Evolutionary conservation across 768 basidiomycete genomes (phyloP), one percentile per base, ranked within the genome.

Genomic region (Boletus vinaceobasis): DNA sequence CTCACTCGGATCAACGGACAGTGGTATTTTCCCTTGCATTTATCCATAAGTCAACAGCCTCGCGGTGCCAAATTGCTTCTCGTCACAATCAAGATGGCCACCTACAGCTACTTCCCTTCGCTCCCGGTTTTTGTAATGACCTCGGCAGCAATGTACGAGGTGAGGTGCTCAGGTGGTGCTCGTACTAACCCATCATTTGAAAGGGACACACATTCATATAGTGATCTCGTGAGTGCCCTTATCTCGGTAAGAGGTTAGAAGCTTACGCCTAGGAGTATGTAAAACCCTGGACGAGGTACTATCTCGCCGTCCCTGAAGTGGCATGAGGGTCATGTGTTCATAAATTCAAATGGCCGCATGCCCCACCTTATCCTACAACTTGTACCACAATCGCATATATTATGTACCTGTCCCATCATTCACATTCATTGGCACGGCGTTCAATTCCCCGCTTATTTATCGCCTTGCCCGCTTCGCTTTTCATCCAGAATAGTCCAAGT

Each of bases 401-500:
- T 50, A 1, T 23, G 23, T 23, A 23, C 50, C 14, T 43, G 46
- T 33, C 13, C 26, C 29, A 36, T 14, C n/a, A 5, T 21, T 43
- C 36, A 19, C 31, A 36, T 40, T 33, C 40, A 43, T n/a, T 11
- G 40, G 29, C 49, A 53, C 53, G 45, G 11, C 23, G 40, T 43
- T 52, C 35, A 31, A 43, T 43, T 46, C 7, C 33, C 48, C 44
- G 15, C 40, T 31, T 44, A n/a, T 26, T 26, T 19, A 37, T 50
- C 37, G 19, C 38, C 29, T 32, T 43, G 53, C n/a, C 17, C 36
- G 19, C 45, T 13, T 33, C 59, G 47, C 51, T 43, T 62, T 56
- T 54, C 44, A 44, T 62, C 65, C 15, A 55, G 32, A 42, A 43
- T 19, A 10, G 48, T 57, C 65, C 68, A 65, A 39, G 54, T 56